Evolutionary conservation across 2,329 filamentous ascomycete genomes (phyloP).

Genomic region (Phyllosticta citrichinensis): DNA sequence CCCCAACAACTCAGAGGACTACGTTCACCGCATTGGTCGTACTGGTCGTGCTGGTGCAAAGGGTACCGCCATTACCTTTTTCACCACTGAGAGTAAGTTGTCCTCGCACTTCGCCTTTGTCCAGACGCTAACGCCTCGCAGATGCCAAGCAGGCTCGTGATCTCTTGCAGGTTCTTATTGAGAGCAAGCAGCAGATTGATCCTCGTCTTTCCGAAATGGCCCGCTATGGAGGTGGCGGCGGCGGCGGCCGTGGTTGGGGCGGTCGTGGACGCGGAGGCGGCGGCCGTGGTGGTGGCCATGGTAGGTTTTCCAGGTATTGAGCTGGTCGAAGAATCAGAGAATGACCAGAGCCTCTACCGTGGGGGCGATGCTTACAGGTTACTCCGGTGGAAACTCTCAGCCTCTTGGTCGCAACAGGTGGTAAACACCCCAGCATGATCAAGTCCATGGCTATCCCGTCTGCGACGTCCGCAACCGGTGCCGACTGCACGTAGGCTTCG

Average conservation of each 20-base stretch:
- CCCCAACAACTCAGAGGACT: constrained; percentile 78
- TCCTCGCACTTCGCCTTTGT: constrained; percentile 9
- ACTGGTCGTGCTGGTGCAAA: constrained; percentile 69
- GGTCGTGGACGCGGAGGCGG: constrained; percentile 59
- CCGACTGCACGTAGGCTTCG: not conserved
- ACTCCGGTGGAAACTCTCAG: constrained; percentile 26
- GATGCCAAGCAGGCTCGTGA: constrained; percentile 70
- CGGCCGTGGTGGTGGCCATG: constrained; percentile 43
- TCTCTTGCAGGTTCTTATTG: constrained; percentile 80
- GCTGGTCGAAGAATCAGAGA: not conserved
- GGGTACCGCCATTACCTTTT: constrained; percentile 95
- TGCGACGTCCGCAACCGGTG: not conserved
- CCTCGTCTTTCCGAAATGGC: constrained; percentile 93
- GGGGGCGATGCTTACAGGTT: not conserved
- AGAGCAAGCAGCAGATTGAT: constrained; percentile 97
- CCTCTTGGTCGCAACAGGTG: constrained; percentile 32
- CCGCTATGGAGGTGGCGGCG: constrained; percentile 78
- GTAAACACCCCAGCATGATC: constrained; percentile 18
- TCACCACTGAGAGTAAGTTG: constrained; percentile 95
- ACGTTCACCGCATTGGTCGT: constrained; percentile 59
- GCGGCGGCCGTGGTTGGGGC: constrained; percentile 58
- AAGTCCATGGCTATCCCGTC: not conserved
- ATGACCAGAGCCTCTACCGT: not conserved
- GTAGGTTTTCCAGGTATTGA: constrained; percentile 19
- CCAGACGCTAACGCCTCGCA: constrained; percentile 15